Base-by-base conservation (phyloP, 352 stramenopile species). In the Aphanomyces euteiches region DNA sequence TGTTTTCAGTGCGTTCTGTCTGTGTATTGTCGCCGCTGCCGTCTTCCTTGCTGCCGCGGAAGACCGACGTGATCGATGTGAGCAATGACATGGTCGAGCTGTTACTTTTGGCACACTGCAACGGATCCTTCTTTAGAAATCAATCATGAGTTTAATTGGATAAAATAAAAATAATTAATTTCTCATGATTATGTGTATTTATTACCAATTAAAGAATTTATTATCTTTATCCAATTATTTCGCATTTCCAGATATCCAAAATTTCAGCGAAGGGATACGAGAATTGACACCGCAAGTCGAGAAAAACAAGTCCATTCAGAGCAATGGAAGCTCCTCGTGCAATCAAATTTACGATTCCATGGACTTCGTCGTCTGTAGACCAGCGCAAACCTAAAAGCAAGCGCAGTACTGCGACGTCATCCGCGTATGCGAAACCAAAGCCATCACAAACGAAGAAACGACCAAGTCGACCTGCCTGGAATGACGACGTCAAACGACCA, bases 401-500 rank as follows among this genome's bases (percentile, higher is more conserved):
- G n/a, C 8, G 50, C 8, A 58, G 50, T 38, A 19, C 8, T 8
- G n/a, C 50, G 50, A 38, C 50, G 8, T 58, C 37, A 19, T n/a
- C 50, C 37, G n/a, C 50, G 13, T 19, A 58, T 58, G 13, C 50
- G 7, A 34, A n/a, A 21, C 50, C 50, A n/a, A 58, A 58, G 37
- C 50, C n/a, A n/a, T 15, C 45, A 53, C 45, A 53, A 53, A 2
- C 59, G n/a, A n/a, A 7, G 21, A 56, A 41, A 37, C 59, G 59
- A 41, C 6, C n/a, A 21, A 15, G 2, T 34, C 28, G 43, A 5
- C 59, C 59, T 37, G 43, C 8, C 6, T 67, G 59, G 59, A 67
- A 67, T 34, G 39, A 67, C 59, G 59, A 67, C 43, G 59, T 67
- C 6, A 48, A 67, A 13, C 39, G 38, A 19, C 15, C 10, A 21